These are phyloP conservation scores for Solioccasus polychromus DNA, from an alignment of 768 basidiomycete genomes.

Conservation along the genomic window DNA sequence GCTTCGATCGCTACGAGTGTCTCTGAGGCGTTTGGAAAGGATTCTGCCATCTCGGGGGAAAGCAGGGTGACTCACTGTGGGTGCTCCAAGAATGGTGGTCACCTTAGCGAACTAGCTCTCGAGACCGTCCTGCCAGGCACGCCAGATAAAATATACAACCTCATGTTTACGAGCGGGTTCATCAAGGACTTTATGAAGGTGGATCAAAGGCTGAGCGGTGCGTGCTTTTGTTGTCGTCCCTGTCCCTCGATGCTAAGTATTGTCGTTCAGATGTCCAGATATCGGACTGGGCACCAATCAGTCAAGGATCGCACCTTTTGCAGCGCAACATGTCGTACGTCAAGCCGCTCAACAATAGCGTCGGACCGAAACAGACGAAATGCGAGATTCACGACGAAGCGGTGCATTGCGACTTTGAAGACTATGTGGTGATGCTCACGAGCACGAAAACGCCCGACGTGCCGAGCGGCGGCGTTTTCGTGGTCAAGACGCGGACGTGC, in stretches of 20 bases:
- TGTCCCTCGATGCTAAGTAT: not conserved
- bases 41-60: constrained; percentile 6
- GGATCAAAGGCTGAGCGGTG: constrained; percentile 88
- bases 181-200: constrained; percentile 89
- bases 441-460: constrained; percentile 94
- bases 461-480: constrained; percentile 89
- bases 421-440: constrained; percentile 79
- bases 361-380: constrained; percentile 94
- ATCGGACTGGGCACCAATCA: constrained; percentile 85
- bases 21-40: constrained; percentile 16
- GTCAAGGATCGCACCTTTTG: constrained; percentile 63
- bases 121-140: constrained; percentile 82
- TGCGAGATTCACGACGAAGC: constrained; percentile 93
- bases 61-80: constrained; percentile 68
- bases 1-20: constrained; percentile 13
- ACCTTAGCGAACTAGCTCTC: constrained; percentile 72
- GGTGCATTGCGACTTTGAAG: constrained; percentile 75
- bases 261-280: constrained; percentile 78
- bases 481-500: constrained; percentile 92
- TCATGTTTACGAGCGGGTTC: constrained; percentile 95
- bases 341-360: constrained; percentile 81
- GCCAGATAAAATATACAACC: constrained; percentile 92
- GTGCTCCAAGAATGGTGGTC: constrained; percentile 68
- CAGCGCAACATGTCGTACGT: constrained; percentile 94
- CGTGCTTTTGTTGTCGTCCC: constrained; percentile 22